Conservation (phyloP, 768 basidiomycete genomes). For the Leucosporidium creatinivorum region DNA sequence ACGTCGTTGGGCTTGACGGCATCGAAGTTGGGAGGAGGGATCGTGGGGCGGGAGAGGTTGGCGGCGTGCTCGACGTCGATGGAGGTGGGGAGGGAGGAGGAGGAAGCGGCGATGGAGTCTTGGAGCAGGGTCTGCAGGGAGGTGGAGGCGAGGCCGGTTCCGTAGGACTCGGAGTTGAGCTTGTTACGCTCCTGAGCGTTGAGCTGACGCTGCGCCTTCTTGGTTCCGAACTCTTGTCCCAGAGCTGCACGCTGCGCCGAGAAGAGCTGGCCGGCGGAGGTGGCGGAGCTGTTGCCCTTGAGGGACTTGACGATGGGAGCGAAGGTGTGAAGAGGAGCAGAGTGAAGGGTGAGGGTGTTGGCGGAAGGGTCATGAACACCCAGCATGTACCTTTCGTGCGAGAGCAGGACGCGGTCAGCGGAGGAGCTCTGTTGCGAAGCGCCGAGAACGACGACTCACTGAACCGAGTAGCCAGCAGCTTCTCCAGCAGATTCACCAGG, state of each 20-base stretch:
- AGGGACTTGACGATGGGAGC: slow-evolving; percentile 75
- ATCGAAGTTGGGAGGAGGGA: background rate
- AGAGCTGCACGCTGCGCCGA: slow-evolving; percentile 52
- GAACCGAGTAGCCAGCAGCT: slow-evolving; percentile 1
- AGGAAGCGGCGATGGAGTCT: slow-evolving; percentile 69
- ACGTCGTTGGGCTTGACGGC: slow-evolving; percentile 64
- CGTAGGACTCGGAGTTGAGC: slow-evolving; percentile 81
- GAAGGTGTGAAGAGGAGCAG: slow-evolving; percentile 61
- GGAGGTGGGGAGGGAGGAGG: slow-evolving; percentile 57
- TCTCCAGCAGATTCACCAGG: background rate
- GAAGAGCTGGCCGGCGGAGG: slow-evolving; percentile 43
- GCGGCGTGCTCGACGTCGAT: slow-evolving; percentile 14
- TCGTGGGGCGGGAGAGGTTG: background rate
- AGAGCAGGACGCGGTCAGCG: background rate
- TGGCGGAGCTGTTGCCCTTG: slow-evolving; percentile 52
- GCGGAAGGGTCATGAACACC: slow-evolving; percentile 74
- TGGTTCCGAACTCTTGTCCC: slow-evolving; percentile 88
- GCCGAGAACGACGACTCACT: slow-evolving; percentile 9
- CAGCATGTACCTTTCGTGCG: slow-evolving; percentile 60
- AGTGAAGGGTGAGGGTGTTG: slow-evolving; percentile 60
- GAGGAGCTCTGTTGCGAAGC: background rate
- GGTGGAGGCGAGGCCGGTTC: slow-evolving; percentile 56
- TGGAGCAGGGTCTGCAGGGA: slow-evolving; percentile 53
- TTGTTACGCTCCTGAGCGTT: slow-evolving; percentile 78
- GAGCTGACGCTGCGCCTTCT: slow-evolving; percentile 82